Evolutionary conservation across 129 eudicot species (phyloP), one percentile per base, ranked within the genome.

Genomic region (Rutidosis leptorrhynchoides): DNA sequence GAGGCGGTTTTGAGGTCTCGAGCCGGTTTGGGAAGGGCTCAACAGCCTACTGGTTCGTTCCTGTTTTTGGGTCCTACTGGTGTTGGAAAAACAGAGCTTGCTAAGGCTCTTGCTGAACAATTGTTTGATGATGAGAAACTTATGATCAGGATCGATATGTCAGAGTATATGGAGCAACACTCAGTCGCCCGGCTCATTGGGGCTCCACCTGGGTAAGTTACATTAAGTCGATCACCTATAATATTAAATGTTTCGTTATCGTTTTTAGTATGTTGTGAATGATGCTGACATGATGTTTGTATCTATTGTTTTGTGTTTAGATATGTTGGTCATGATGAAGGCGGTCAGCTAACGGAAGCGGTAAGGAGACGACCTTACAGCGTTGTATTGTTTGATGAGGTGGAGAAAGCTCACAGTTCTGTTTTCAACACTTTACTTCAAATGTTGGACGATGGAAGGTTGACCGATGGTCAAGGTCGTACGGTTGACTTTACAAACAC

Each of bases 101-200:
- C 99, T 0, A 93, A 93, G 76, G 99, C 99, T 69, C 87, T 92
- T 27, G 98, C 98, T 1, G 98, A 92, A 58, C 98, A 92, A 57
- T 71, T 92, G 1, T 92, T 93, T 77, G 99, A 89, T 40, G 96
- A 93, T 67, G 99, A 88, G 6, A 88, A 84, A 21, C 80, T 93
- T 35, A 66, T 93, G 83, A 78, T 93, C 16, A 78, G 99, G 65
- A 86, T 93, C 14, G 99, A 93, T 55, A 93, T 93, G 99, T 89
- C 96, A 0, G 99, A 93, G 77, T 93, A 93, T 53, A 93, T 93
- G 99, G 99, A 93, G 72, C 99, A 93, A 23, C 99, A 93, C 73
- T 93, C 99, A 5, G 96, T 93, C 19, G 84, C 99, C 10, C 79
- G 99, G 8, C 63, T 89, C 29, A 93, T 93, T 29, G 99, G 99